A percentile compares a stretch with the other conserved stretches of the same genome.
Evolutionary conservation across 768 basidiomycete species (phyloP).

Genomic region (Naganishia vishniacii): DNA sequence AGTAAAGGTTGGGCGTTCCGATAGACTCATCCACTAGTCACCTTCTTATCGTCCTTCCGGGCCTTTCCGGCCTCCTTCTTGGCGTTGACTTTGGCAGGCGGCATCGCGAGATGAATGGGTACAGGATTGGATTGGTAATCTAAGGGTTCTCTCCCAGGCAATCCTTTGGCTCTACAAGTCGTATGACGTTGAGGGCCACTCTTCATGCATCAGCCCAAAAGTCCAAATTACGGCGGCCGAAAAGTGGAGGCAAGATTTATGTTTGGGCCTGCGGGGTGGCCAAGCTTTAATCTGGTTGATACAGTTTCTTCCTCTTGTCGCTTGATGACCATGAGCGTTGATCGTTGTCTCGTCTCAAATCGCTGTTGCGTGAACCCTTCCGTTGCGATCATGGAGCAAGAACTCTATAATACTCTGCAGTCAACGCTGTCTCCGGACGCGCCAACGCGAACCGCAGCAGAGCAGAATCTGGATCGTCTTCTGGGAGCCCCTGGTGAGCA

Average conservation of each 20-base stretch:
- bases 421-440: slow-evolving; percentile 16
- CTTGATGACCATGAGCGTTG: background rate
- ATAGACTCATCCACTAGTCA: slow-evolving; percentile 23
- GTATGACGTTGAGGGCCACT: too few relatives aligned
- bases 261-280: too few relatives aligned
- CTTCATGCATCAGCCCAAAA: background rate
- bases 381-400: slow-evolving; percentile 18
- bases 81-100: slow-evolving; percentile 74
- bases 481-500: background rate
- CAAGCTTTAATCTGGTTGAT: background rate
- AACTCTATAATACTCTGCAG: slow-evolving; percentile 10
- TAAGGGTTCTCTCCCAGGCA: too few relatives aligned
- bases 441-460: slow-evolving; percentile 2
- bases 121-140: too few relatives aligned
- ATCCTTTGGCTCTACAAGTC: too few relatives aligned
- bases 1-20: background rate
- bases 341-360: background rate
- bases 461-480: slow-evolving; percentile 23
- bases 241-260: background rate
- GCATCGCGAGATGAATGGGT: slow-evolving; percentile 59
- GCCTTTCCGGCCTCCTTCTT: slow-evolving; percentile 88
- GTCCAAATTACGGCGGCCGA: background rate
- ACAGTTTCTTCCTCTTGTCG: background rate
- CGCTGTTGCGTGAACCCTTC: background rate
- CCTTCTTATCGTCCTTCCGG: slow-evolving; percentile 57